Evolutionary conservation across 495 filamentous ascomycete species (phyloP), one percentile per base, ranked within the genome.

Genomic region (Penicillium goetzii): DNA sequence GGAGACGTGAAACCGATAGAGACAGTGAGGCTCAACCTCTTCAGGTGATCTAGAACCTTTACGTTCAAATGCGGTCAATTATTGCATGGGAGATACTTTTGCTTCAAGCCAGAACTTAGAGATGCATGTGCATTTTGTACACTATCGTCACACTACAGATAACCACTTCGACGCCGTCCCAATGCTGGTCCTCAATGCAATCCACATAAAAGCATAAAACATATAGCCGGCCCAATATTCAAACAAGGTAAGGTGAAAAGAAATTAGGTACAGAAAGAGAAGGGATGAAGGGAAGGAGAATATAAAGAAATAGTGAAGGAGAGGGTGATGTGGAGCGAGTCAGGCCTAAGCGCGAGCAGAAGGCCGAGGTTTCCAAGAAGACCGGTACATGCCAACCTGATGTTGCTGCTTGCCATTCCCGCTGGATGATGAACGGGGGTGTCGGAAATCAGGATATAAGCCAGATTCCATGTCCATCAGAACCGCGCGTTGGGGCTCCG

Each of bases 401-500:
- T 69, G 55, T 63, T 69, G 57, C 60, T 67, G 60, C 58, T 72
- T 76, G 67, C 65, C 73, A 21, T 33, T 33, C 53, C 62, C 68
- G 34, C 63, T 63, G 7, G 62, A 61, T 23, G 59, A 45, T 40
- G 40, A 14, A n/a, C 64, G 63, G 57, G 70, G 55, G 32, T 59
- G 63, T 43, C 70, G 72, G 61, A 78, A 79, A 43, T 77, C 75
- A 15, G 68, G 69, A 34, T 78, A 81, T 2, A 81, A 63, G 5
- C 68, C 70, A 5, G 77, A 71, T 15, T 78, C 74, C 54, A 80
- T 64, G 15, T 84, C 81, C 72, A 85, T 74, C 14, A 85, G 70
- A 25, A 81, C 72, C 26, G 82, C 81, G 34, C 78, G 73, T 62
- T 85, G 82, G 14, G 79, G 78, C 50, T 72, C 70, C 23, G 78